phyloP scores from a whole-genome alignment of 2,329 filamentous ascomycete genomes.

The Seiridium unicorne region DNA sequence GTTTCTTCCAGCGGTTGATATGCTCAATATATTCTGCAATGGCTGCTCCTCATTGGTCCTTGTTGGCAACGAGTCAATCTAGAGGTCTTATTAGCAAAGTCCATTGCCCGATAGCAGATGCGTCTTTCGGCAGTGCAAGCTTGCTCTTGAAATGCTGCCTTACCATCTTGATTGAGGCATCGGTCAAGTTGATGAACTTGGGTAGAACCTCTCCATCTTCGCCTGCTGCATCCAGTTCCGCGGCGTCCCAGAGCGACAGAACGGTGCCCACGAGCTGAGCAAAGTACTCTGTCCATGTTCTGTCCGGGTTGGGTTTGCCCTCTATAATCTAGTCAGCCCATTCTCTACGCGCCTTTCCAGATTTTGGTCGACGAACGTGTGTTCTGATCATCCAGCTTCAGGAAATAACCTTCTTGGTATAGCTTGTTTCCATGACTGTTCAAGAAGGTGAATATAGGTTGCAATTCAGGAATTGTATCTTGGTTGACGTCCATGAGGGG shows the following conservation, averaged over 20 bases:
- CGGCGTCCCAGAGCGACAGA: slow-evolving; percentile 91
- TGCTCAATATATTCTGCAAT: slow-evolving; percentile 89
- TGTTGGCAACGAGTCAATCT: slow-evolving; percentile 89
- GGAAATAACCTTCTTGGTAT: slow-evolving; percentile 96
- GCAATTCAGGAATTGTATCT: slow-evolving; percentile 88
- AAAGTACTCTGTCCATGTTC: slow-evolving; percentile 95
- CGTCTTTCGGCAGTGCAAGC: neutral
- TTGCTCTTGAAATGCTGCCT: neutral
- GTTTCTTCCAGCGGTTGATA: slow-evolving; percentile 94
- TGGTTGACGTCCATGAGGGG: slow-evolving; percentile 80
- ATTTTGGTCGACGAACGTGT: slow-evolving; percentile 61
- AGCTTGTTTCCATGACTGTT: slow-evolving; percentile 96
- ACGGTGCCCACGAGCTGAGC: slow-evolving; percentile 95
- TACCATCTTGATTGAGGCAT: slow-evolving; percentile 98
- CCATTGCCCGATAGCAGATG: slow-evolving; percentile 11
- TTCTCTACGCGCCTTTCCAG: neutral
- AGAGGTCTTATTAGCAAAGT: slow-evolving; percentile 25
- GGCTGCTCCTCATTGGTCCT: slow-evolving; percentile 73
- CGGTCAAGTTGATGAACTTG: slow-evolving; percentile 94
- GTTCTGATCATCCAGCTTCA: slow-evolving; percentile 95
- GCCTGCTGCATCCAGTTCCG: slow-evolving; percentile 83
- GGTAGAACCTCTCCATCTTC: slow-evolving; percentile 82
- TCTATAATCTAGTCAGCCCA: slow-evolving; percentile 50
- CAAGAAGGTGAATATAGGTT: slow-evolving; percentile 89
- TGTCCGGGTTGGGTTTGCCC: slow-evolving; percentile 79